Conservation (phyloP, 768 basidiomycete genomes). For the Russula virescens region DNA sequence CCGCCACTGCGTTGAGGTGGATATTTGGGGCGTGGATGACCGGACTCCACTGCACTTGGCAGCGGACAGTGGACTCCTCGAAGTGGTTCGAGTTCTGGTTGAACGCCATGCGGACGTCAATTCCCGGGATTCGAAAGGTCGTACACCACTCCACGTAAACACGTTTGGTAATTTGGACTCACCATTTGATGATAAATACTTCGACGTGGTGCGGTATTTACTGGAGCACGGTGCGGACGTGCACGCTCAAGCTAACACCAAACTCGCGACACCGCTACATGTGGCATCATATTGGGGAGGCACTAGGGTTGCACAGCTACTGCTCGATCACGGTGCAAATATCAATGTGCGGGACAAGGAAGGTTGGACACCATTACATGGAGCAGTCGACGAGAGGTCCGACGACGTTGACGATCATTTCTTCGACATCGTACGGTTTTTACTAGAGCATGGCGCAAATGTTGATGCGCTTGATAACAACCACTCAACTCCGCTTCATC, state of each 20-base stretch:
- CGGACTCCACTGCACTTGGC: not conserved
- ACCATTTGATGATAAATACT: too few species aligned
- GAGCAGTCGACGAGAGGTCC: not conserved
- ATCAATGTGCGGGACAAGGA: not conserved
- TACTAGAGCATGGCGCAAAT: not conserved
- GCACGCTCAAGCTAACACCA: too few species aligned
- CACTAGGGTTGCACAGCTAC: not conserved
- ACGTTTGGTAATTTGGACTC: too few species aligned
- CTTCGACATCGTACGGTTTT: not conserved
- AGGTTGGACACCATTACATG: not conserved
- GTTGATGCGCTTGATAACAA: not conserved
- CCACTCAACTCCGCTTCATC: not conserved
- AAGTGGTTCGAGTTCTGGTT: not conserved
- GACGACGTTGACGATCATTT: not conserved
- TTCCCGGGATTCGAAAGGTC: too few species aligned
- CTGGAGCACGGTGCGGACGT: too few species aligned
- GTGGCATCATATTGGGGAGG: too few species aligned
- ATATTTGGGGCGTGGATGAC: not conserved
- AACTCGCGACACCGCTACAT: too few species aligned
- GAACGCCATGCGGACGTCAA: not conserved
- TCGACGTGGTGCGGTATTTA: too few species aligned
- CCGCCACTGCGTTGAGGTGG: not conserved
- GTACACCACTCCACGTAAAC: too few species aligned
- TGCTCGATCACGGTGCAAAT: not conserved
- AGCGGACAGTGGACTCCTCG: not conserved